A percentile compares a stretch with the other conserved stretches of the same genome.
These are phyloP conservation scores for Sphaerosporella brunnea DNA, from an alignment of 495 filamentous ascomycete species.

Conservation along the genomic window DNA sequence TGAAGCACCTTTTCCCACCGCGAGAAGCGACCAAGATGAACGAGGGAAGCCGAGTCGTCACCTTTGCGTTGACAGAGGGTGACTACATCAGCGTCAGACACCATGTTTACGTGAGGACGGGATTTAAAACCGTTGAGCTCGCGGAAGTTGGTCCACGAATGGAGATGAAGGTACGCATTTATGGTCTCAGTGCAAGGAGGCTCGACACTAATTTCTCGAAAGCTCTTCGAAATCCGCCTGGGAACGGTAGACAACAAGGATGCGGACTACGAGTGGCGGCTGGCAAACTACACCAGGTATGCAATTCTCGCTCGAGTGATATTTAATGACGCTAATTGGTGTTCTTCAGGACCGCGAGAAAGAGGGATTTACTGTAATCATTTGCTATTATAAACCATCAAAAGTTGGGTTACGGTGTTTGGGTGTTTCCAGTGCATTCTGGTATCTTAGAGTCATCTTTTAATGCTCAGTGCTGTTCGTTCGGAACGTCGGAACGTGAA, in stretches of 20 bases:
- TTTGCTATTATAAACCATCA: not conserved
- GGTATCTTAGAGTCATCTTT: not conserved
- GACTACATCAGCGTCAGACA: constrained; percentile 79
- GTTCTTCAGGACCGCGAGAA: constrained; percentile 1
- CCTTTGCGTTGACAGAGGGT: constrained; percentile 75
- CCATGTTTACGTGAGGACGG: constrained; percentile 67
- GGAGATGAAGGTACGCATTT: constrained; percentile 47
- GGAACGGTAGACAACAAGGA: constrained; percentile 91
- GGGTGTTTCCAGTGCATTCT: not conserved
- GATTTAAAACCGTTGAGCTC: constrained; percentile 75
- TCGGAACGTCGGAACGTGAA: no score
- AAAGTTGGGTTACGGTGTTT: not conserved
- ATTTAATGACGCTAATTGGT: not conserved
- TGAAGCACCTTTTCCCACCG: constrained; percentile 91
- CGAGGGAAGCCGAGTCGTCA: constrained; percentile 75
- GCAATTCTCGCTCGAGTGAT: not conserved
- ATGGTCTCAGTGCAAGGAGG: no score
- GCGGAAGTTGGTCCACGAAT: constrained; percentile 90
- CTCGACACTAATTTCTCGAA: not conserved
- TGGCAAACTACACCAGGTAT: constrained; percentile 76
- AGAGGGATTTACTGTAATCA: constrained; percentile 1
- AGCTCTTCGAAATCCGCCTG: constrained; percentile 78
- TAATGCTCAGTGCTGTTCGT: no score
- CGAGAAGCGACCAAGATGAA: constrained; percentile 53
- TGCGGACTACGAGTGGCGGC: constrained; percentile 89